These are phyloP conservation scores for Cyclotella choctawhatcheeana DNA, from an alignment of 108 stramenopile genomes.

Conservation along the genomic window DNA sequence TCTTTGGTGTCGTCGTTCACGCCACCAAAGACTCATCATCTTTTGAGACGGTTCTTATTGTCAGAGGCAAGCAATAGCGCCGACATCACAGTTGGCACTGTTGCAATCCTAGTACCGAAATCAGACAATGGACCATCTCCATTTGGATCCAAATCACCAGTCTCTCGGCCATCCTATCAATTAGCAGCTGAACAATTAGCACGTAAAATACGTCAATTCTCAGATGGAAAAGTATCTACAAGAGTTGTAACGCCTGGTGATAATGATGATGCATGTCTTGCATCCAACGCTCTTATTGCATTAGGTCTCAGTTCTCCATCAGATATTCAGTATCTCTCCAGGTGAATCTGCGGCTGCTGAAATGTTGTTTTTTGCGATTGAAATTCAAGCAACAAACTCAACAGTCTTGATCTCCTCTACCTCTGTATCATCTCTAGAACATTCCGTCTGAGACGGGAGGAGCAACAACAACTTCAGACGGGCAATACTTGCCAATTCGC, in stretches of 20 bases:
- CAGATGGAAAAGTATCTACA: constrained; percentile 57
- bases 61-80: neutral
- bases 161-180: constrained; percentile 44
- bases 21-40: neutral
- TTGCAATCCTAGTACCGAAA: constrained; percentile 42
- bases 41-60: neutral
- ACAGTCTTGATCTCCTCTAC: too few species aligned
- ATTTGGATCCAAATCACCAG: constrained; percentile 69
- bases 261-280: constrained; percentile 26
- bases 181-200: constrained; percentile 64
- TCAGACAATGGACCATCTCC: constrained; percentile 34
- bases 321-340: constrained; percentile 52
- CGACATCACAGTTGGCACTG: constrained; percentile 39
- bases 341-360: too few species aligned
- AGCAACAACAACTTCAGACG: constrained; percentile 8
- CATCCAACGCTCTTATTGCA: constrained; percentile 61
- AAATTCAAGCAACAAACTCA: too few species aligned
- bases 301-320: constrained; percentile 49
- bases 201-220: constrained; percentile 62
- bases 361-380: too few species aligned
- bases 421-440: too few species aligned
- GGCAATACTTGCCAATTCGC: constrained; percentile 65
- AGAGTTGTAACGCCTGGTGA: constrained; percentile 43
- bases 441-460: constrained; percentile 42
- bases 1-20: constrained; percentile 1